Conservation (phyloP, 192 early-diverging fungal genomes). For the Backusella westeae region DNA sequence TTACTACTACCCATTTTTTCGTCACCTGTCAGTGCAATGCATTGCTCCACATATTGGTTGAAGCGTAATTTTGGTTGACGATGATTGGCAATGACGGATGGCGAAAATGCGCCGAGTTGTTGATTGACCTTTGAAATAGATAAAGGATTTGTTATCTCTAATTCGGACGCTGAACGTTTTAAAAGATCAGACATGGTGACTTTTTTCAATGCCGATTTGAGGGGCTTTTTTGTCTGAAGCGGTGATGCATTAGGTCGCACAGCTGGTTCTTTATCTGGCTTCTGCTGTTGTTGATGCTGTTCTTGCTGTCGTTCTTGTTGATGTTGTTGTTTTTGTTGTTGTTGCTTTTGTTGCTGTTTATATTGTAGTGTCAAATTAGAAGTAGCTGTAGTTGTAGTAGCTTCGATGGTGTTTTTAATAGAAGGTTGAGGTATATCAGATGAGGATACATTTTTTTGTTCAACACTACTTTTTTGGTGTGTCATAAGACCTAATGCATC, state of each 20-base stretch:
- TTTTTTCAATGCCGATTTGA: conserved; percentile 56
- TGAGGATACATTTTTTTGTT: not conserved
- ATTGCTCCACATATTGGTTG: conserved; percentile 58
- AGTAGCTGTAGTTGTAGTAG: not conserved
- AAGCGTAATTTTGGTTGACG: conserved; percentile 56
- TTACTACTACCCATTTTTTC: not conserved
- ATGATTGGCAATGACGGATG: conserved; percentile 44
- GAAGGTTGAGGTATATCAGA: not conserved
- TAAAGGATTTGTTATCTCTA: conserved; percentile 25
- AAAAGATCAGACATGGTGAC: conserved; percentile 53
- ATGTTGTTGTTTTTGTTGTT: not conserved
- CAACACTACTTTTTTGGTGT: not conserved
- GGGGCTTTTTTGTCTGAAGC: conserved; percentile 2
- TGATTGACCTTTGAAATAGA: conserved; percentile 31
- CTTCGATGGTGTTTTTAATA: not conserved
- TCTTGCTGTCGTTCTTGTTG: not conserved
- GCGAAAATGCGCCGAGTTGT: conserved; percentile 33
- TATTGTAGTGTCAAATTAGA: not conserved
- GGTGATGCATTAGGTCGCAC: not conserved
- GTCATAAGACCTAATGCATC: conserved; percentile 28
- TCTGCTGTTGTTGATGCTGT: not conserved
- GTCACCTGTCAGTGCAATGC: conserved; percentile 44
- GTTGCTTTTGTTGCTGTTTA: conserved; percentile 1
- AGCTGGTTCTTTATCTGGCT: not conserved
- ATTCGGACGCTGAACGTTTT: conserved; percentile 32